These are phyloP conservation scores for Solanum ossicruentum DNA, from an alignment of 257 asterid species.

Conservation along the genomic window DNA sequence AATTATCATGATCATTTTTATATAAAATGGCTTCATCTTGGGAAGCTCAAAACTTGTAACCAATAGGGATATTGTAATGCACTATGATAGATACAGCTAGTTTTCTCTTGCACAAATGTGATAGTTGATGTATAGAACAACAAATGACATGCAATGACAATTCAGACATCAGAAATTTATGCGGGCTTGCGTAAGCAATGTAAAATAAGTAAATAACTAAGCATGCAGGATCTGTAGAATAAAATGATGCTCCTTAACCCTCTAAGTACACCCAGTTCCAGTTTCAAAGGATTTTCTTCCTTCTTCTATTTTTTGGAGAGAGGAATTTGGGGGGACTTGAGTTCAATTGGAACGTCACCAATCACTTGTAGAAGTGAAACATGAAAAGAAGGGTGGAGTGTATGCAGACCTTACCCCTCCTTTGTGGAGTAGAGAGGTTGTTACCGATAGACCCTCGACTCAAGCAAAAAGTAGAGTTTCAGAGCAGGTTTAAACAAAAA, in stretches of 20 bases:
- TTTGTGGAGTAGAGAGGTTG: background rate
- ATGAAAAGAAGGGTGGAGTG: background rate
- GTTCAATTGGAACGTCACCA: background rate
- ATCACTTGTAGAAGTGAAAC: background rate
- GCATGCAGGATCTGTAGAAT: background rate
- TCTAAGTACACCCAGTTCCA: background rate
- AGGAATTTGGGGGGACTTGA: background rate
- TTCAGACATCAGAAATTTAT: background rate
- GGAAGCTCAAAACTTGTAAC: background rate
- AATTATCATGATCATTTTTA: background rate
- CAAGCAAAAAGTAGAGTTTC: background rate
- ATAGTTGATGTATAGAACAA: background rate
- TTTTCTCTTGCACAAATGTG: background rate
- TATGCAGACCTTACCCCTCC: background rate
- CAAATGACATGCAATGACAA: background rate
- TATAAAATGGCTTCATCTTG: background rate
- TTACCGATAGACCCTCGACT: background rate
- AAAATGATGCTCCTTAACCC: background rate
- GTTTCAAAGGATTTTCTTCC: background rate
- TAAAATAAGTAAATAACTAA: background rate
- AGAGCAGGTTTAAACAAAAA: background rate
- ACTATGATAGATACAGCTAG: background rate
- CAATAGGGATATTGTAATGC: background rate
- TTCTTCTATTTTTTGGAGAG: background rate
- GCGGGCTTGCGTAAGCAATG: background rate